Percentiles rank a stretch among this genome's conserved stretches.
Conservation (phyloP, 805 yeast genomes). For the Metschnikowia henanensis region DNA sequence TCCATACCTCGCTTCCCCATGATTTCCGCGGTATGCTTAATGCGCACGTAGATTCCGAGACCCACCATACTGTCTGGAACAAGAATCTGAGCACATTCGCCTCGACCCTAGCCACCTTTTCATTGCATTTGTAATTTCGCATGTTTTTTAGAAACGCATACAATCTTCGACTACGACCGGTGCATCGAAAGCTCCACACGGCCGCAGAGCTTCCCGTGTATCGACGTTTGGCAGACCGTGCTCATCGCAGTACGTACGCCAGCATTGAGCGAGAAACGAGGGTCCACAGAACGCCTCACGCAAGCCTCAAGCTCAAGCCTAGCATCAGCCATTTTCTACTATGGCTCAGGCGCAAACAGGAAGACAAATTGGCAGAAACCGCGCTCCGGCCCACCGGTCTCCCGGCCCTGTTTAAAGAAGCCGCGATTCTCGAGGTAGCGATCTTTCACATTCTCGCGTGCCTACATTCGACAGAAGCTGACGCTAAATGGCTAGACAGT, state of each 20-base stretch:
- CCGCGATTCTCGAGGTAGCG: slow-evolving; percentile 13
- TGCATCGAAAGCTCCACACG: not conserved
- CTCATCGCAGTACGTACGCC: slow-evolving; percentile 19
- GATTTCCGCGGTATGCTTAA: no score
- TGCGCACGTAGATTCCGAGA: no score
- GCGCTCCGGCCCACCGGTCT: slow-evolving; percentile 5
- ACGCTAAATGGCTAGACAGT: slow-evolving; percentile 11
- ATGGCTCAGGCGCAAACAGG: slow-evolving; percentile 17
- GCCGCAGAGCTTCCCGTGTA: slow-evolving; percentile 4
- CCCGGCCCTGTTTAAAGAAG: slow-evolving; percentile 6
- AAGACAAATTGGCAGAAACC: slow-evolving; percentile 2
- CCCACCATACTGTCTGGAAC: no score
- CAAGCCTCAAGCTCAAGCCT: slow-evolving; percentile 12
- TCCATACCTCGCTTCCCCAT: no score
- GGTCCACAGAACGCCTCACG: slow-evolving; percentile 4
- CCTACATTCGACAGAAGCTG: slow-evolving; percentile 7
- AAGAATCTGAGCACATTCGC: not conserved
- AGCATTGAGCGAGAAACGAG: slow-evolving; percentile 16
- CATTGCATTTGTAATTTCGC: not conserved
- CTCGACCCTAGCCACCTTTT: not conserved
- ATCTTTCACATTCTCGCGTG: slow-evolving; percentile 18
- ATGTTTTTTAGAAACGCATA: slow-evolving; percentile 4
- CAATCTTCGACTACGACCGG: slow-evolving; percentile 13
- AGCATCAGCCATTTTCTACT: slow-evolving; percentile 16
- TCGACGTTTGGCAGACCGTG: slow-evolving; percentile 20